Conservation (phyloP, 805 yeast species). For the Phaffomyces thermotolerans region DNA sequence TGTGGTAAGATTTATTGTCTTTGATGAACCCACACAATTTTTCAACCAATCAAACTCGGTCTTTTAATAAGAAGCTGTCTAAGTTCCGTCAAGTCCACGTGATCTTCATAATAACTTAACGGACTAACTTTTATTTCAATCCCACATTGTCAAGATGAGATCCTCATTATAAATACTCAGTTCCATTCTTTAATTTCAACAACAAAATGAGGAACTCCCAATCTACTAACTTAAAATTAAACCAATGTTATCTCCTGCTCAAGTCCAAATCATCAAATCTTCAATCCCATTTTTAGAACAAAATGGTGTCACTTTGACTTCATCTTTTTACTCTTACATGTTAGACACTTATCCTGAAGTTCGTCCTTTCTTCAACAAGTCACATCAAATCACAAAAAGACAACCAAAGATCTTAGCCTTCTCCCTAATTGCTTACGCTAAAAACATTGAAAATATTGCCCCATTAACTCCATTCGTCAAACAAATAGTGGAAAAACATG, state of each 20-base stretch:
- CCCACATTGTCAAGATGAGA: too few relatives aligned
- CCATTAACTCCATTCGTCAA: slow-evolving; percentile 47
- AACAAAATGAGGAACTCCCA: too few relatives aligned
- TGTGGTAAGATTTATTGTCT: not conserved
- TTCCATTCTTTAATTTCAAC: too few relatives aligned
- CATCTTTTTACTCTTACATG: slow-evolving; percentile 50
- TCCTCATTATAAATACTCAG: too few relatives aligned
- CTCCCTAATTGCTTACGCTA: slow-evolving; percentile 54
- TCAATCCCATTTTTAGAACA: slow-evolving; percentile 51
- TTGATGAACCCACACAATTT: not conserved
- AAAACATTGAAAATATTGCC: slow-evolving; percentile 50
- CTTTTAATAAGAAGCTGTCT: not conserved
- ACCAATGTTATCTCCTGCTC: slow-evolving; percentile 22
- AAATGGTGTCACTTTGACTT: slow-evolving; percentile 48
- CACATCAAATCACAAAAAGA: slow-evolving; percentile 44
- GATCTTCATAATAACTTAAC: not conserved
- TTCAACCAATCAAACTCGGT: not conserved
- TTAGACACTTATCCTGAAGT: slow-evolving; percentile 46
- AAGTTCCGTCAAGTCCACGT: not conserved
- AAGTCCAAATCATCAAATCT: slow-evolving; percentile 33
- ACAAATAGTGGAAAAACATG: slow-evolving; percentile 59
- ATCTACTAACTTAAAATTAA: too few relatives aligned
- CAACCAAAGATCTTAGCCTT: slow-evolving; percentile 63
- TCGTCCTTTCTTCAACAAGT: slow-evolving; percentile 50
- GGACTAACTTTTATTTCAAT: slow-evolving; percentile 6